These are phyloP conservation scores for Aureobasidium sp. DNA, from an alignment of 2,329 filamentous ascomycete genomes.

Conservation along the genomic window DNA sequence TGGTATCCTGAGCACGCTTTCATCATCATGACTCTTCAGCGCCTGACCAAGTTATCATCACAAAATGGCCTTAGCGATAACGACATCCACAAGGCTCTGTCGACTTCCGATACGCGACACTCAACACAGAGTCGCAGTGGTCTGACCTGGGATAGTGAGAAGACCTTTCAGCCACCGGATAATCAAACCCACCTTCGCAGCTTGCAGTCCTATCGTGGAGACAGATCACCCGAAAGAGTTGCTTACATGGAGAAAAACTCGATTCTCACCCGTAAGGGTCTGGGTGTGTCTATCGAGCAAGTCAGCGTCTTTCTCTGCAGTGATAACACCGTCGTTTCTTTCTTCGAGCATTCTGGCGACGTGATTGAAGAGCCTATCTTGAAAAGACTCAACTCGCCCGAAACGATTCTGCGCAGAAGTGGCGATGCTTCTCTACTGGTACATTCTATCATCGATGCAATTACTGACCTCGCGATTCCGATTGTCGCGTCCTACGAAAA, in stretches of 20 bases:
- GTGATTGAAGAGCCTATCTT: conserved; percentile 81
- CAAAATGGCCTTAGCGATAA: not conserved
- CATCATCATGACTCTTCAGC: conserved; percentile 17
- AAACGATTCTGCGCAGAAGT: conserved; percentile 76
- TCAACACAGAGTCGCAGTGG: not conserved
- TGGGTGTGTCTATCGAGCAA: conserved; percentile 79
- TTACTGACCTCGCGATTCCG: conserved; percentile 83
- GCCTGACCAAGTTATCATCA: not conserved
- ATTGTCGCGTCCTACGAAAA: conserved; percentile 80
- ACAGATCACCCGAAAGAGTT: conserved; percentile 64
- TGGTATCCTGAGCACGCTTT: conserved; percentile 69
- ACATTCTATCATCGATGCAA: conserved; percentile 83
- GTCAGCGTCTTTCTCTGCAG: conserved; percentile 81
- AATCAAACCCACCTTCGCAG: conserved; percentile 40
- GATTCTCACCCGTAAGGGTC: conserved; percentile 56
- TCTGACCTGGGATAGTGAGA: not conserved
- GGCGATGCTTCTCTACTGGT: conserved; percentile 83
- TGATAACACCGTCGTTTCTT: conserved; percentile 85
- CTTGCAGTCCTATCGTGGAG: conserved; percentile 73
- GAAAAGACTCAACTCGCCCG: conserved; percentile 62
- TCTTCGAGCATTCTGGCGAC: conserved; percentile 81
- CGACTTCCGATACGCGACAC: not conserved
- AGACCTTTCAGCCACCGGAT: not conserved
- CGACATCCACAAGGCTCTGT: not conserved
- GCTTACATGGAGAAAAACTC: conserved; percentile 79